Base-by-base conservation (phyloP, 2,329 filamentous ascomycete species). In the Didymella sp. region DNA sequence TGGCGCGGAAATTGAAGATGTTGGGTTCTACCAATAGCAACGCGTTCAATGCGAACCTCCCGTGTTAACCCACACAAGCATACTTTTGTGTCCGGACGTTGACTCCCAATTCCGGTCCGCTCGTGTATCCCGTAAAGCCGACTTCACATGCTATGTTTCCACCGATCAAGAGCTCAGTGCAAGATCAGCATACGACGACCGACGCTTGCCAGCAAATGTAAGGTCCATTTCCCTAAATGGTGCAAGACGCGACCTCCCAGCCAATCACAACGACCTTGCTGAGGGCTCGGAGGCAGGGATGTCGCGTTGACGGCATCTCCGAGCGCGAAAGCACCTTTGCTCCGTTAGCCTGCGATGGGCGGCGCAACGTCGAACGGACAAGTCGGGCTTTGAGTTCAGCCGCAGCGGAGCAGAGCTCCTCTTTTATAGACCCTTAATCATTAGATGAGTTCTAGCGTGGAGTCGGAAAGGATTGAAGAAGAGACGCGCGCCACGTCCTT, bases 281-380 rank as follows among this genome's bases (percentile, higher is more conserved):
- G 11, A 24, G 31, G 51, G 38, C 49, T 57, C 51, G 50, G 55
- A 41, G 30, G 24, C 48, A 35, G 24, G 31, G 37, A 21, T 28
- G 9, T 22, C 6, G 41, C 30, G 6, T 49, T 27, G 28, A 56
- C 52, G 60, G 60, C 52, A 47, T 47, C 58, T 48, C 60, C 55
- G 60, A 60, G 25, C 47, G 33, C 35, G 37, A 40, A 46, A n/a
- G 33, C 35, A 50, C 35, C 25, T 5, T 12, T 19, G 53, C 41
- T 30, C 35, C 37, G 30, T 25, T 51, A 55, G 51, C 47, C 15
- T 27, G 57, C 40, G 35, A 30, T 50, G 53, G 51, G 31, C 38
- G 51, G 31, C 38, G 28, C 54, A 38, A 48, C 43, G 37, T 48
- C 48, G 43, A 53, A 22, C 35, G 48, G 27, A 15, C 30, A 17